Percentiles rank a stretch among this genome's conserved stretches.
phyloP scores from a whole-genome alignment of 1,284 basidiomycete genomes.

The Cryptococcus sp. region DNA sequence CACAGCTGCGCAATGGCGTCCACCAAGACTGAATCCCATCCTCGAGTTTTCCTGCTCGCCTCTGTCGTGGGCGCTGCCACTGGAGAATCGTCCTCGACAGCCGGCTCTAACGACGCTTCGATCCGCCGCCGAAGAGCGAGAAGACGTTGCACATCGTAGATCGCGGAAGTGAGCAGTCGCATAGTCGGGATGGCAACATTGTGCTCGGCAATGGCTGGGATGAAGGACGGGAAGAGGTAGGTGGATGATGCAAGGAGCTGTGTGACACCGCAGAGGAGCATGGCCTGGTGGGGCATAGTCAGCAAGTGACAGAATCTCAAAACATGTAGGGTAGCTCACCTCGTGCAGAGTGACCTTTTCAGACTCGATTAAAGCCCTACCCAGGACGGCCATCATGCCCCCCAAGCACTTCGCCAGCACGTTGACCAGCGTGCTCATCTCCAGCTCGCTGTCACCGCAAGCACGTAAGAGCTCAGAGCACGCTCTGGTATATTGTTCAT shows the following conservation, averaged over 20 bases:
- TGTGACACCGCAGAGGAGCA: slow-evolving; percentile 14
- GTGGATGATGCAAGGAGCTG: slow-evolving; percentile 16
- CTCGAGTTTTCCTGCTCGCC: not conserved
- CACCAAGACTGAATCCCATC: slow-evolving; percentile 19
- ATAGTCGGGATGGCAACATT: no score
- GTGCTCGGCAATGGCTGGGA: not conserved
- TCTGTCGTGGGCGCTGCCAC: not conserved
- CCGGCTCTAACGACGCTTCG: no score
- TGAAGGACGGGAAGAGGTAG: slow-evolving; percentile 21
- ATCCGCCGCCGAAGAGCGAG: not conserved
- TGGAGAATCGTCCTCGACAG: no score
- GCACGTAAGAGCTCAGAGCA: slow-evolving; percentile 17
- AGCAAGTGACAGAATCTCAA: not conserved
- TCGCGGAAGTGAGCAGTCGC: no score
- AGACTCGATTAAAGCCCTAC: not conserved
- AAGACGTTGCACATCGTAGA: not conserved
- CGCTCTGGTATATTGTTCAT: slow-evolving; percentile 4
- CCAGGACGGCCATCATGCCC: slow-evolving; percentile 6
- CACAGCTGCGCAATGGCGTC: slow-evolving; percentile 18
- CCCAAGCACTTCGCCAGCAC: slow-evolving; percentile 3
- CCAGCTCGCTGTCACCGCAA: slow-evolving; percentile 16
- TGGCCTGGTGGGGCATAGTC: slow-evolving; percentile 1
- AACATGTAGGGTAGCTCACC: not conserved
- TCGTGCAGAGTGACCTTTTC: not conserved
- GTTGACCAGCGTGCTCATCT: slow-evolving; percentile 14